phyloP scores from a whole-genome alignment of 176 grass and related monocot species.

The Puccinellia tenuiflora region DNA sequence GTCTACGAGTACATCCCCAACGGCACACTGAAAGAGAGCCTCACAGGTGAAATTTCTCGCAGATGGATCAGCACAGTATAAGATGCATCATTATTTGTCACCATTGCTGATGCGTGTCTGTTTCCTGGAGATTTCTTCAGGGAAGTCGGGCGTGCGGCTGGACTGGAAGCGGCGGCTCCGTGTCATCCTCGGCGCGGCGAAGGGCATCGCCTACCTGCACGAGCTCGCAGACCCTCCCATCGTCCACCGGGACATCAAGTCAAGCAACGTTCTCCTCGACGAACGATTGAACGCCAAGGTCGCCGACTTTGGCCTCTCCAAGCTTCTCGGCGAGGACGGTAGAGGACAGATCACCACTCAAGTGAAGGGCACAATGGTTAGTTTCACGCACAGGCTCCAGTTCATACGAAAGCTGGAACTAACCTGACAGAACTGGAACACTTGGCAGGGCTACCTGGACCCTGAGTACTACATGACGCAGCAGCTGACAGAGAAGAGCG shows the following conservation, averaged over 20 bases:
- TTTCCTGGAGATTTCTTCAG: slow-evolving; percentile 19
- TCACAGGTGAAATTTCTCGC: slow-evolving; percentile 37
- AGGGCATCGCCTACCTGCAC: slow-evolving; percentile 74
- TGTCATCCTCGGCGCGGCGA: slow-evolving; percentile 60
- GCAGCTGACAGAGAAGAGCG: slow-evolving; percentile 70
- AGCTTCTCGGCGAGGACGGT: slow-evolving; percentile 42
- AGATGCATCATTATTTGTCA: neutral
- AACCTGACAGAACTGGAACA: neutral
- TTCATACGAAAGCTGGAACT: neutral
- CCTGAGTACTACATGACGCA: slow-evolving; percentile 95
- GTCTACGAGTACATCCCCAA: slow-evolving; percentile 83
- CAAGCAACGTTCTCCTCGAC: slow-evolving; percentile 80
- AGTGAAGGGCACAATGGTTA: slow-evolving; percentile 90
- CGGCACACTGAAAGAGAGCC: slow-evolving; percentile 78
- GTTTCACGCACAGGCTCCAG: neutral
- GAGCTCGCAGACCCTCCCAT: slow-evolving; percentile 82
- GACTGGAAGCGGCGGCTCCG: slow-evolving; percentile 71
- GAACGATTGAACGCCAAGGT: slow-evolving; percentile 80
- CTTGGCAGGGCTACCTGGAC: slow-evolving; percentile 66
- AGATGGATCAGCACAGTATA: neutral
- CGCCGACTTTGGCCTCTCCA: slow-evolving; percentile 81
- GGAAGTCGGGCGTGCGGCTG: slow-evolving; percentile 69
- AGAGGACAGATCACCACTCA: slow-evolving; percentile 46
- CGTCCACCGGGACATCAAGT: slow-evolving; percentile 86
- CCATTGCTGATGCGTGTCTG: neutral